phyloP scores from a whole-genome alignment of 2,329 filamentous ascomycete species.

The Corinectria fuckeliana region DNA sequence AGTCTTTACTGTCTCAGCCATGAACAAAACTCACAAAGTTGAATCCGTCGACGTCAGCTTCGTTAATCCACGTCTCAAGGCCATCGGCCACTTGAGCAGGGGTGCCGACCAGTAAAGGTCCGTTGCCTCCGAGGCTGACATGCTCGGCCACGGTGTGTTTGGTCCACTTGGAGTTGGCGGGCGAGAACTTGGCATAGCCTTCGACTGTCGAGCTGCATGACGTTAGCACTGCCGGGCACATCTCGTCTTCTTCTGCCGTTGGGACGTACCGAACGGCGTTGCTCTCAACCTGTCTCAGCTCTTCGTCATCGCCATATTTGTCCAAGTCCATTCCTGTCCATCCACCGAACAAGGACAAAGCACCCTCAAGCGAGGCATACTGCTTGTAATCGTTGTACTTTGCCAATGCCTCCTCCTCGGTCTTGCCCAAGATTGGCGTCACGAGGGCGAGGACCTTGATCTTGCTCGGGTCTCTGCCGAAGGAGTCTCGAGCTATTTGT shows the following conservation, averaged over 20 bases:
- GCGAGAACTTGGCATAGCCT: slow-evolving; percentile 61
- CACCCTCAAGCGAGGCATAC: slow-evolving; percentile 68
- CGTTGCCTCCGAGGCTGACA: slow-evolving; percentile 71
- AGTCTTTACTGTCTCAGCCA: rapidly evolving
- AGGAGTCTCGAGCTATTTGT: slow-evolving; percentile 56
- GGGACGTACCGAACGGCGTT: slow-evolving; percentile 60
- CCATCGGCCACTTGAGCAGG: slow-evolving; percentile 69
- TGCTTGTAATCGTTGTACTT: slow-evolving; percentile 68
- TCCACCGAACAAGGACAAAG: slow-evolving; percentile 73
- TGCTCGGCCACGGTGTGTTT: slow-evolving; percentile 73
- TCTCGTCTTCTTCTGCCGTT: neutral
- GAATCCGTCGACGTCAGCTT: slow-evolving; percentile 77
- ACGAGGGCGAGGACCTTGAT: slow-evolving; percentile 74
- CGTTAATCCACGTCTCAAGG: slow-evolving; percentile 70
- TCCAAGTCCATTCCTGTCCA: slow-evolving; percentile 69
- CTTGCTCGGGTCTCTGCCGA: slow-evolving; percentile 62
- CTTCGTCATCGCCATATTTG: slow-evolving; percentile 69
- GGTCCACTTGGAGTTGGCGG: slow-evolving; percentile 71
- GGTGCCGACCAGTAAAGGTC: slow-evolving; percentile 69
- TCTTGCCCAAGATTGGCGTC: slow-evolving; percentile 68
- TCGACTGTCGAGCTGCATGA: slow-evolving; percentile 57
- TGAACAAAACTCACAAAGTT: slow-evolving; percentile 63
- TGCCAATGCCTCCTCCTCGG: slow-evolving; percentile 68
- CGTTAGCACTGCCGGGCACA: neutral
- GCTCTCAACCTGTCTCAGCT: slow-evolving; percentile 66